A percentile compares a stretch with the other conserved stretches of the same genome.
These are phyloP conservation scores for Talinum fruticosum DNA, from an alignment of 148 eudicot species.

Conservation along the genomic window DNA sequence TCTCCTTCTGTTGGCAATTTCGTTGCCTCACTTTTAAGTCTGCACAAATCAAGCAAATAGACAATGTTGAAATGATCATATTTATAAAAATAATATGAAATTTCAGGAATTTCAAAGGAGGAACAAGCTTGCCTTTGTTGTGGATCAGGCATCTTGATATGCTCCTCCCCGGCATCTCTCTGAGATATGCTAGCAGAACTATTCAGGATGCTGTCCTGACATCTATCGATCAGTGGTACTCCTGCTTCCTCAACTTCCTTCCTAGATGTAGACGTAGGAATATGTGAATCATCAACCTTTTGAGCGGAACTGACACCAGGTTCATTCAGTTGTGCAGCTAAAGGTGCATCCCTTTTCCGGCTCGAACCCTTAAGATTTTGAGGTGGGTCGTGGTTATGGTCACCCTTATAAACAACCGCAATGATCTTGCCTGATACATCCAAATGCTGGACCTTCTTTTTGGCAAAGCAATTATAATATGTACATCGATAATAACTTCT, in stretches of 20 bases:
- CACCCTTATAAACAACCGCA: conserved; percentile 58
- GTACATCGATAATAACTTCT: conserved; percentile 84
- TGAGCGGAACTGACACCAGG: conserved; percentile 20
- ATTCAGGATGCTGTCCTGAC: conserved; percentile 22
- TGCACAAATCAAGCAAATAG: conserved; percentile 13
- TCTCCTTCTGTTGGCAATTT: conserved; percentile 20
- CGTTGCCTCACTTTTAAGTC: conserved; percentile 21
- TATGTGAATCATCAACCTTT: conserved; percentile 27
- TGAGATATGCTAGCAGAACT: conserved; percentile 9
- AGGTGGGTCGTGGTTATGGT: conserved; percentile 80
- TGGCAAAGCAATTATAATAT: conserved; percentile 48
- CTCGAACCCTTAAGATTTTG: conserved; percentile 33
- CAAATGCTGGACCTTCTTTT: conserved; percentile 70
- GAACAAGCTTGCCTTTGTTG: conserved; percentile 28
- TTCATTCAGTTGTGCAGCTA: conserved; percentile 16
- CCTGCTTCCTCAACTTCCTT: conserved; percentile 28
- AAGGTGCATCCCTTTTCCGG: conserved; percentile 35
- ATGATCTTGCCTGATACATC: conserved; percentile 43
- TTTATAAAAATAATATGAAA: not conserved
- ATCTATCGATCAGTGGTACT: conserved; percentile 15
- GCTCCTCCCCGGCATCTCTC: conserved; percentile 16
- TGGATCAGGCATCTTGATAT: conserved; percentile 10
- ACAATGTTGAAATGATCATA: not conserved
- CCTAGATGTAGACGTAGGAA: conserved; percentile 18
- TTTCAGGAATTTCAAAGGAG: not conserved